Conservation (phyloP, 2,329 filamentous ascomycete species). For the Fusarium odoratissimum region DNA sequence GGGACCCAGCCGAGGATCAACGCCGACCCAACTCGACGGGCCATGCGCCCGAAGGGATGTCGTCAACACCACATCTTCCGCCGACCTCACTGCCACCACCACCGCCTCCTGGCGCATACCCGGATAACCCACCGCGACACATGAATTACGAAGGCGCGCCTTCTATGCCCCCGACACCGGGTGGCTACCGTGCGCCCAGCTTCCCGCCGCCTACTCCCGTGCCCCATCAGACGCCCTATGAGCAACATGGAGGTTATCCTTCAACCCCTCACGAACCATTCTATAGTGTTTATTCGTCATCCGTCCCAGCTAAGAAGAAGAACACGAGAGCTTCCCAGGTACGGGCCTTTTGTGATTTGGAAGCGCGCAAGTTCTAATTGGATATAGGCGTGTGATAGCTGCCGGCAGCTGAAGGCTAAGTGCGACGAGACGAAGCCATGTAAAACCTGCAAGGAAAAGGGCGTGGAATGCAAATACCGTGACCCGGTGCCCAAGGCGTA, state of each 20-base stretch:
- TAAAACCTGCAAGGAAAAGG: constrained; percentile 90
- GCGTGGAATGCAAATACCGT: constrained; percentile 85
- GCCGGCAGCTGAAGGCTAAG: constrained; percentile 87
- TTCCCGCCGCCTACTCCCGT: constrained; percentile 57
- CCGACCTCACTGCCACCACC: constrained; percentile 48
- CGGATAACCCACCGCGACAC: constrained; percentile 62
- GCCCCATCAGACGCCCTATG: constrained; percentile 54
- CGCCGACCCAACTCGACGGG: constrained; percentile 66
- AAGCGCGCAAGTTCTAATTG: constrained; percentile 21
- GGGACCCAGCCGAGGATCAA: constrained; percentile 64
- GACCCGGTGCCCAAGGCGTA: constrained; percentile 93
- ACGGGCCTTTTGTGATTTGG: not conserved
- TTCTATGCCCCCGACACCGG: constrained; percentile 59
- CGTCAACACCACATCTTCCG: constrained; percentile 49
- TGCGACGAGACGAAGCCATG: constrained; percentile 88
- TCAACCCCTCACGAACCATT: constrained; percentile 51
- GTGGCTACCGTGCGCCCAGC: constrained; percentile 55
- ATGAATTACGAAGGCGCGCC: constrained; percentile 64
- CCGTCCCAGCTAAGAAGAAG: constrained; percentile 65
- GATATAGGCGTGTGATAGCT: constrained; percentile 88
- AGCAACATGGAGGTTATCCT: constrained; percentile 48
- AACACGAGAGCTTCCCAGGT: constrained; percentile 75
- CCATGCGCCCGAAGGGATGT: constrained; percentile 52
- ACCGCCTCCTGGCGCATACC: constrained; percentile 51
- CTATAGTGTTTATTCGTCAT: constrained; percentile 57